A percentile compares a stretch with the other conserved stretches of the same genome.
Evolutionary conservation across 768 basidiomycete genomes (phyloP).

Genomic region (Pisolithus albus): DNA sequence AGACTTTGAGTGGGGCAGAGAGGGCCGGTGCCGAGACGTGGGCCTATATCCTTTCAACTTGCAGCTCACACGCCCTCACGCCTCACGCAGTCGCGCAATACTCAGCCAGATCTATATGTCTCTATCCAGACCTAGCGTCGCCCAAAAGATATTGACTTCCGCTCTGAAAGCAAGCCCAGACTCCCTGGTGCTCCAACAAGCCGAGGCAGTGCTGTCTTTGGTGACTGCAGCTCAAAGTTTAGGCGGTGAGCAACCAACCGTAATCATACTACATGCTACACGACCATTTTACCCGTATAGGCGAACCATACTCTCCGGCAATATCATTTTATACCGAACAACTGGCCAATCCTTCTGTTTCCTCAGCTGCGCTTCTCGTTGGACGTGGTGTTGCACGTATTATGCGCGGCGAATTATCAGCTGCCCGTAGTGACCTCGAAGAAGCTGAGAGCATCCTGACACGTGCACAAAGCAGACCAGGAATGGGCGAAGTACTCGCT

Average conservation of each 20-base stretch:
- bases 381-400: slow-evolving; percentile 76
- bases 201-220: slow-evolving; percentile 77
- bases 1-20: slow-evolving; percentile 68
- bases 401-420: slow-evolving; percentile 65
- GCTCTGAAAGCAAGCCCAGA: slow-evolving; percentile 87
- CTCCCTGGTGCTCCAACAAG: slow-evolving; percentile 80
- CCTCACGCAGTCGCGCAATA: slow-evolving; percentile 57
- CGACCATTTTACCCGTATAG: slow-evolving; percentile 5
- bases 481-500: slow-evolving; percentile 58
- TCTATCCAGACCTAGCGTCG: slow-evolving; percentile 82
- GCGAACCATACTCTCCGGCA: slow-evolving; percentile 33
- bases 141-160: slow-evolving; percentile 76
- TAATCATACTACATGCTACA: slow-evolving; percentile 22
- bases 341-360: slow-evolving; percentile 70
- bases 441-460: slow-evolving; percentile 47
- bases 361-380: slow-evolving; percentile 67
- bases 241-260: slow-evolving; percentile 11
- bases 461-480: slow-evolving; percentile 36
- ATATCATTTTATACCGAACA: slow-evolving; percentile 76
- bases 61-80: not conserved
- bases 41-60: slow-evolving; percentile 21
- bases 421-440: slow-evolving; percentile 76
- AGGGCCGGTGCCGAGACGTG: slow-evolving; percentile 85
- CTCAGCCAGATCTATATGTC: slow-evolving; percentile 85
- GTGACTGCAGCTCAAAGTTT: slow-evolving; percentile 70